Evolutionary conservation across 2,329 filamentous ascomycete genomes (phyloP).

Genomic region (Fusarium sarcochroum): DNA sequence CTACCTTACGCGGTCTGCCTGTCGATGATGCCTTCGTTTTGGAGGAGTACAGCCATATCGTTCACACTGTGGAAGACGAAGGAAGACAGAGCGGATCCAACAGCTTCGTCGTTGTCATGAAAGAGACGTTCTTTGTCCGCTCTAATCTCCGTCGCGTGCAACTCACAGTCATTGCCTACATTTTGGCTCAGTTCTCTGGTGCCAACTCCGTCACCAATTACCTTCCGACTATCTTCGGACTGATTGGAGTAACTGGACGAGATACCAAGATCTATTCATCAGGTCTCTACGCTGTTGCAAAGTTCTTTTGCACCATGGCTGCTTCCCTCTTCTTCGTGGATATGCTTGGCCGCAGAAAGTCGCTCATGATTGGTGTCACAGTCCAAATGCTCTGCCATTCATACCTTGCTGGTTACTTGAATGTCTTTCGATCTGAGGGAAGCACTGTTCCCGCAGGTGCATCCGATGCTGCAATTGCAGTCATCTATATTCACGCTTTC

Average conservation of each 20-base stretch:
- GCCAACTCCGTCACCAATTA: constrained; percentile 30
- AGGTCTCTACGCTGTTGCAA: constrained; percentile 22
- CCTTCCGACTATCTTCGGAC: constrained; percentile 12
- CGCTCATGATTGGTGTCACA: constrained; percentile 14
- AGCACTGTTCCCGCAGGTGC: constrained; percentile 2
- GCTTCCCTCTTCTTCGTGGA: constrained; percentile 22
- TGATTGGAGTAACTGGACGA: constrained; percentile 18
- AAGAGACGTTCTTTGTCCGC: constrained; percentile 30
- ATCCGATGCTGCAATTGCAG: constrained; percentile 20
- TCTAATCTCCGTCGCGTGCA: constrained; percentile 38
- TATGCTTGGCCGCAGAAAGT: constrained; percentile 24
- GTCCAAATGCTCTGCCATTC: constrained; percentile 25
- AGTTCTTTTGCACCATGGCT: constrained; percentile 17
- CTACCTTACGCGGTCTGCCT: constrained; percentile 16
- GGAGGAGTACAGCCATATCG: constrained; percentile 14
- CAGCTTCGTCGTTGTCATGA: constrained; percentile 23
- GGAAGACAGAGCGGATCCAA: constrained; percentile 10
- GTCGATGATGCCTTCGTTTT: constrained; percentile 1
- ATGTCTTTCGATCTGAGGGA: not conserved
- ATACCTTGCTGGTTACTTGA: constrained; percentile 22
- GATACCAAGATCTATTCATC: constrained; percentile 27
- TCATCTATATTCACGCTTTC: constrained; percentile 36
- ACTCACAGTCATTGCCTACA: constrained; percentile 39
- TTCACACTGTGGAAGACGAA: constrained; percentile 25
- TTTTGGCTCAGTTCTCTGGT: constrained; percentile 38